Percentiles rank a stretch among this genome's conserved stretches.
These are phyloP conservation scores for Wickerhamomyces silvicola DNA, from an alignment of 805 yeast species.

Conservation along the genomic window DNA sequence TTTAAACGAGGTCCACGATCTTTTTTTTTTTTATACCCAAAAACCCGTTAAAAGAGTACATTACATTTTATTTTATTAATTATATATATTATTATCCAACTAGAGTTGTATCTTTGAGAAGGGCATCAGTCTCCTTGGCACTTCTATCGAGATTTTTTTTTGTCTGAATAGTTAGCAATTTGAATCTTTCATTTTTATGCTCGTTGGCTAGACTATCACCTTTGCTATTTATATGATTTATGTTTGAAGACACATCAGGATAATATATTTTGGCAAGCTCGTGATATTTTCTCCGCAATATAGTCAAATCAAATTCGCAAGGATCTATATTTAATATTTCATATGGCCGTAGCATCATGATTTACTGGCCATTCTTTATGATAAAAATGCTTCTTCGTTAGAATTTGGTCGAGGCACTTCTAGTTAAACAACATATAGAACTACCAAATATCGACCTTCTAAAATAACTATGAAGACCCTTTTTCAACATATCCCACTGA, in stretches of 20 bases:
- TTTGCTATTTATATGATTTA: conserved; percentile 20
- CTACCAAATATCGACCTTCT: no score
- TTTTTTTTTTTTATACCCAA: no score
- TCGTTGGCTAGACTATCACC: conserved; percentile 27
- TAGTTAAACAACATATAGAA: no score
- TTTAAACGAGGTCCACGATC: no score
- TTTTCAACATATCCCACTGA: no score
- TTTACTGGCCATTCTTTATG: conserved; percentile 50
- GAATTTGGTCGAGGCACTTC: no score
- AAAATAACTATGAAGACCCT: no score
- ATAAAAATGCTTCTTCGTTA: conserved; percentile 5
- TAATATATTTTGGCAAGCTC: conserved; percentile 71
- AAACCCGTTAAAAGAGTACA: no score
- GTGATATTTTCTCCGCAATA: conserved; percentile 45
- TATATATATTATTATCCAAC: no score
- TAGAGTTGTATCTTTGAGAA: conserved; percentile 76
- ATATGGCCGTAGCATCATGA: conserved; percentile 58
- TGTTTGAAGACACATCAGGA: conserved; percentile 52
- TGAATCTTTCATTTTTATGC: conserved; percentile 36
- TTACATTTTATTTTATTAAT: no score
- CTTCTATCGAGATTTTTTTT: conserved; percentile 28
- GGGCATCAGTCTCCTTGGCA: conserved; percentile 61
- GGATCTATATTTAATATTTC: conserved; percentile 49
- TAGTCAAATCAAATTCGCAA: conserved; percentile 28
- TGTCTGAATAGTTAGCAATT: conserved; percentile 40